Base-by-base conservation (phyloP, 371 early-diverging fungal genomes). In the Mortierella sp. region DNA sequence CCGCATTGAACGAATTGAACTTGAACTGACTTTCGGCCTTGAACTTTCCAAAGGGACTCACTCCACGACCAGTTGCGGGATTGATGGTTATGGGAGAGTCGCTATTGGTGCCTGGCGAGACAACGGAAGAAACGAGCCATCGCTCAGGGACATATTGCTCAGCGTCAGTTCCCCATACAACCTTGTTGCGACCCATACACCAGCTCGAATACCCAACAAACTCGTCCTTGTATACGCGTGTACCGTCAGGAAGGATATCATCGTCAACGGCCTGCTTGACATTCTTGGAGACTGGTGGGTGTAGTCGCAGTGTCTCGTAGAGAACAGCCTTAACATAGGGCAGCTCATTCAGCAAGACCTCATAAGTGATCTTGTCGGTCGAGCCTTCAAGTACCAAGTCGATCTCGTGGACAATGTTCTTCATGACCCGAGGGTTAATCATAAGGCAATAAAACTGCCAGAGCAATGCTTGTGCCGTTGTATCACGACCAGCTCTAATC, bases 401-500 rank as follows among this genome's bases (percentile, higher is more conserved):
- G 6, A 87, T 52, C 55, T 87, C 87, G 38, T 82, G 55, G 2
- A 79, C 52, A 24, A 82, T 48, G 60, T 82, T 82, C 57, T 70
- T 75, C 79, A 82, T 54, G 42, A 80, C 47, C 1, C 80, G 57
- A 21, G 87, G 87, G 52, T 80, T 78, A 24, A 65, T 73, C 82
- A 87, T 73, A 47, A 87, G 76, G 3, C 73, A 72, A 50, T 82
- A 82, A n/a, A 82, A 87, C 71, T 78, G 75, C 87, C 68, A 94
- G 21, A 79, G 63, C 47, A 87, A 26, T 31, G 83, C 52, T 31
- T 78, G 88, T 11, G 91, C 92, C 6, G 92, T 93, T 7, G 93
- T 92, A 34, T 89, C 89, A 16, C 89, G 83, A 10, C 89, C 89
- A 16, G 87, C 87, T n/a, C n/a, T n/a, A n/a, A n/a, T n/a, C n/a